Evolutionary conservation across 495 filamentous ascomycete species (phyloP), one percentile per base, ranked within the genome.

Genomic region (Margaritispora aquatica): DNA sequence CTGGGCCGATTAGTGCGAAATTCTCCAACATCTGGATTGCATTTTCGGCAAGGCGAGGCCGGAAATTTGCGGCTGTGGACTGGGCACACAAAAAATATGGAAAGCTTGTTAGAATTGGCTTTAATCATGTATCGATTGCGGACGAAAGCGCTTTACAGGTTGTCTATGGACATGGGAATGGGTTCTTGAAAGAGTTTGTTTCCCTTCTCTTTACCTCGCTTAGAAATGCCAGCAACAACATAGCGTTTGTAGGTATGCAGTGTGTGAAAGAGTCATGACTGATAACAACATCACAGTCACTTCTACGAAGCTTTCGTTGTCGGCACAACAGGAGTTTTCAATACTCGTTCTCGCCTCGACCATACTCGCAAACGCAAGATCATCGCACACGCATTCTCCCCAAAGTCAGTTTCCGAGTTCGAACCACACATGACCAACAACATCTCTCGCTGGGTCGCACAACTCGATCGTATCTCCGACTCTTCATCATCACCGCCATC

Each of bases 301-400:
- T 96, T 89, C 77, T 96, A 96, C 67, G 89, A 94, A 66, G 88
- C 88, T 48, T 96, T 96, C 62, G 90, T 94, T 64, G 89, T 86
- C 29, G 91, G 93, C 70, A 79, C 77, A 31, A 82, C 88, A 75
- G 38, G 38, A 8, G 38, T 95, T 21, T 96, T 95, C 88, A 94
- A 93, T 74, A 95, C 90, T 1, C 82, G 90, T 22, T 82, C 91
- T 74, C 83, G 90, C 50, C 72, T 74, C n/a, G 89, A 95, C 66
- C 90, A 96, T 73, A 85, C 86, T 1, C 86, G 90, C 69, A 96
- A 96, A 78, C 83, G 90, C 59, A 96, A 94, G 79, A 86, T 84
- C 1, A 80, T 96, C 50, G 83, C 88, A 1, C 89, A 93, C 69
- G 90, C 87, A 15, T 96, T 96, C 77, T 86, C 83, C 20, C 78